Evolutionary conservation across 1,284 basidiomycete genomes (phyloP).

Genomic region (Ganoderma resinaceum): DNA sequence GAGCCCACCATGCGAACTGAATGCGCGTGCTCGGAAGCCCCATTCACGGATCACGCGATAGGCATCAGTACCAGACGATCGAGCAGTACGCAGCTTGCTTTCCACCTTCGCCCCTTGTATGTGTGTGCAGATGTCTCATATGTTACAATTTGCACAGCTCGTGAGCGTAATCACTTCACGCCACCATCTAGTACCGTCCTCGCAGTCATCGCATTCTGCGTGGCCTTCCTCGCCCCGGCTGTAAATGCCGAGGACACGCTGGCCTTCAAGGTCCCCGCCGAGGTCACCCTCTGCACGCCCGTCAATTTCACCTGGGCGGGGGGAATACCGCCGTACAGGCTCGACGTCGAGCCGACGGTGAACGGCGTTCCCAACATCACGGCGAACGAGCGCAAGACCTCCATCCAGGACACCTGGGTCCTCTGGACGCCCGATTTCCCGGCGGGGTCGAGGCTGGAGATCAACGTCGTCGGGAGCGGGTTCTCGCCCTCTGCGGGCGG

Average conservation of each 20-base stretch:
- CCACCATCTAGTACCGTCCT: neutral
- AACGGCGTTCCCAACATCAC: too few relatives aligned
- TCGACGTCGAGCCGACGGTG: slow-evolving; percentile 10
- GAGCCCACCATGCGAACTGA: neutral
- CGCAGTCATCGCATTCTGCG: neutral
- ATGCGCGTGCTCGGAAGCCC: too few relatives aligned
- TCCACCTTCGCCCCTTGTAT: too few relatives aligned
- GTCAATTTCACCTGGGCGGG: slow-evolving; percentile 15
- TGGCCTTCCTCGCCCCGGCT: neutral
- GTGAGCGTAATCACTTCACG: neutral
- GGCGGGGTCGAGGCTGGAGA: neutral
- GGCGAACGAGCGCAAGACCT: slow-evolving; percentile 76
- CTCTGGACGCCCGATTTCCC: slow-evolving; percentile 1
- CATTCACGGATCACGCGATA: neutral
- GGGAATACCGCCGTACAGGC: slow-evolving; percentile 7
- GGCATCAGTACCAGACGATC: neutral
- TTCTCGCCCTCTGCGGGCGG: neutral
- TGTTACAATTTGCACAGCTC: neutral
- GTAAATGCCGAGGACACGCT: slow-evolving; percentile 5
- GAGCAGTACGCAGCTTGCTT: neutral
- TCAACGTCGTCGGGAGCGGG: neutral
- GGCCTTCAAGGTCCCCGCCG: neutral
- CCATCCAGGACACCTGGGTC: slow-evolving; percentile 51
- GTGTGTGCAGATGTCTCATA: neutral
- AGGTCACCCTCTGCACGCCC: slow-evolving; percentile 2